Conservation (phyloP, 192 early-diverging fungal species). For the Linnemannia zychae region DNA sequence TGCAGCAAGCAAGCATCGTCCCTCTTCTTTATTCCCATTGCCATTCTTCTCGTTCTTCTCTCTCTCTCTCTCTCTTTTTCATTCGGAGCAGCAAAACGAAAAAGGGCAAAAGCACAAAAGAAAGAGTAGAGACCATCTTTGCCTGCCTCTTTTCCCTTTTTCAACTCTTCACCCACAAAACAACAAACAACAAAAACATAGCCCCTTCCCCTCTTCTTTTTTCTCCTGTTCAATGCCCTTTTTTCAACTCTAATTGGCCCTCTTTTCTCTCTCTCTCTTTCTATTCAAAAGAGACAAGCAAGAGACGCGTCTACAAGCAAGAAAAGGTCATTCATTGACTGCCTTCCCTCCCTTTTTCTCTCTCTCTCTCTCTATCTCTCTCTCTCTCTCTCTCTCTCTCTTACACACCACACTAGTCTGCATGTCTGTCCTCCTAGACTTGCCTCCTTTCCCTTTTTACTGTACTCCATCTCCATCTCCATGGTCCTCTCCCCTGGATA, state of each 20-base stretch:
- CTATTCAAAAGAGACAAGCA: background rate
- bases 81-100: background rate
- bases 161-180: background rate
- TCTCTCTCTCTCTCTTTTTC: background rate
- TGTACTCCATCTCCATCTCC: constrained; percentile 1
- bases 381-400: background rate
- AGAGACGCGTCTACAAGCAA: background rate
- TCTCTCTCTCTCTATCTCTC: background rate
- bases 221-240: background rate
- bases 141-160: background rate
- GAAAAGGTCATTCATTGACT: background rate
- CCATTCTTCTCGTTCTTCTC: no score
- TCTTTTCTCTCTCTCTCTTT: background rate
- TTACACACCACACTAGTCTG: background rate
- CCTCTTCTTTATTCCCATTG: background rate
- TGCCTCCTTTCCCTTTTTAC: background rate
- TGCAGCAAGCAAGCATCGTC: background rate
- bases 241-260: background rate
- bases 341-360: background rate
- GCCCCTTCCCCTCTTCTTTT: background rate
- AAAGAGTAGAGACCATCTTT: background rate
- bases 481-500: background rate
- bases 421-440: background rate
- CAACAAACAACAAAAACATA: constrained; percentile 8
- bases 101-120: background rate